A percentile compares a stretch with the other conserved stretches of the same genome.
phyloP scores from a whole-genome alignment of 73 alveolate genomes.

The Stentor roeselii region DNA sequence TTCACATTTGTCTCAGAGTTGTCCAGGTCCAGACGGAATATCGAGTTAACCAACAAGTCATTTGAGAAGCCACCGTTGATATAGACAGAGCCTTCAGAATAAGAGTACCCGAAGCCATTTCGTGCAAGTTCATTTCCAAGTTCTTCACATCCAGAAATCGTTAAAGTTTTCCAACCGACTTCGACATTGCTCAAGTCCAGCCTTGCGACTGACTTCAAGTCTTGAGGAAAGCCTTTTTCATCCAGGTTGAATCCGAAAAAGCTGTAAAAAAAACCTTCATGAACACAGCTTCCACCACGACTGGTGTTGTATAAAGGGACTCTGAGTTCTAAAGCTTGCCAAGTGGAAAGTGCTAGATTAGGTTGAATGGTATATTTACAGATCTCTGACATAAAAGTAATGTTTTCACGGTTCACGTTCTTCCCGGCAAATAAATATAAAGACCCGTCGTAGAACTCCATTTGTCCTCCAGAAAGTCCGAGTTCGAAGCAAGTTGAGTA shows the following conservation, averaged over 20 bases:
- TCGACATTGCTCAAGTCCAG: neutral
- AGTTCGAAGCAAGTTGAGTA: neutral
- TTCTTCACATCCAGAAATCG: neutral
- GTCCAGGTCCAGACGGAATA: too few relatives aligned
- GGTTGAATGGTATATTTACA: neutral
- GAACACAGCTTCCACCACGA: neutral
- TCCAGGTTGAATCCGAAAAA: neutral
- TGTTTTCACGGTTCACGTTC: too few relatives aligned
- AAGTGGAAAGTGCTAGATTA: too few relatives aligned
- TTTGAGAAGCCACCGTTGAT: neutral
- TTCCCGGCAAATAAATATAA: neutral
- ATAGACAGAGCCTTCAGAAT: neutral
- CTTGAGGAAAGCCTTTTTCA: too few relatives aligned
- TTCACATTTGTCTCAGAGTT: too few relatives aligned
- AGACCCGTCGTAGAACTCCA: too few relatives aligned
- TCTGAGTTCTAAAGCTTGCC: neutral
- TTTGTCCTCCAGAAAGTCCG: neutral
- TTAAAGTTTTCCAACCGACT: neutral
- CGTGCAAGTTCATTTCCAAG: neutral
- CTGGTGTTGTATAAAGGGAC: neutral
- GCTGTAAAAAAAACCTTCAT: neutral
- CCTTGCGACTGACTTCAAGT: too few relatives aligned
- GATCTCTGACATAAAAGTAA: neutral
- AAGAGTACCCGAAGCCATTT: neutral
- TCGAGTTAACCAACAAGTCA: too few relatives aligned